These are phyloP conservation scores for Entamoeba dispar DNA, from an alignment of 208 protist genomes.

Conservation along the genomic window DNA sequence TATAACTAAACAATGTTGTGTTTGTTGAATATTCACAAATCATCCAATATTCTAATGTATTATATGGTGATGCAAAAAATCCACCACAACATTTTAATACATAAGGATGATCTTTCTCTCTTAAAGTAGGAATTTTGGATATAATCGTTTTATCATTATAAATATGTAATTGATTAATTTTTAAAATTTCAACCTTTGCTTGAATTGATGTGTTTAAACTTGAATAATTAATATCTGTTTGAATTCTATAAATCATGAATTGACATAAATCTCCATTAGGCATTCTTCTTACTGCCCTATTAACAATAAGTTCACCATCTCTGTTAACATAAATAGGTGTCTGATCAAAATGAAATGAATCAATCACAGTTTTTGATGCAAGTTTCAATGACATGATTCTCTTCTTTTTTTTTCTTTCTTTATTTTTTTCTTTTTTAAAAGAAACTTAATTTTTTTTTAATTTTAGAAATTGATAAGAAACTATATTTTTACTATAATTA, in stretches of 20 bases:
- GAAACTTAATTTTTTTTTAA: no score
- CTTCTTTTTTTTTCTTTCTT: no score
- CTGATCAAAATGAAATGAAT: not conserved
- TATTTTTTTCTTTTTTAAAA: no score
- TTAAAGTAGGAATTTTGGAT: not conserved
- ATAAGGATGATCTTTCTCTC: not conserved
- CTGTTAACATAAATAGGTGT: not conserved
- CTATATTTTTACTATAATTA: not conserved
- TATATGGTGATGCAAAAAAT: not conserved
- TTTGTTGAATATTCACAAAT: not conserved
- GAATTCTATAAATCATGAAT: not conserved
- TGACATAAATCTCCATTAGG: not conserved
- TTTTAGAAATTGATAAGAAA: no score
- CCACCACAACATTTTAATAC: not conserved
- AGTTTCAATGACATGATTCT: not conserved
- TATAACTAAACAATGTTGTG: not conserved
- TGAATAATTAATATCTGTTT: not conserved
- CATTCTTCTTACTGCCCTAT: not conserved
- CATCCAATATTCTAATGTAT: not conserved
- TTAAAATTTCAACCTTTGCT: not conserved
- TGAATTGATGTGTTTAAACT: not conserved
- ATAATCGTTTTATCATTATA: not conserved
- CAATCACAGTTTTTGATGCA: not conserved
- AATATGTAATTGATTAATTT: not conserved
- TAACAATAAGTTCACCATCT: not conserved